Conservation (phyloP, 2,329 filamentous ascomycete species). For the Plectosphaerella sp. region DNA sequence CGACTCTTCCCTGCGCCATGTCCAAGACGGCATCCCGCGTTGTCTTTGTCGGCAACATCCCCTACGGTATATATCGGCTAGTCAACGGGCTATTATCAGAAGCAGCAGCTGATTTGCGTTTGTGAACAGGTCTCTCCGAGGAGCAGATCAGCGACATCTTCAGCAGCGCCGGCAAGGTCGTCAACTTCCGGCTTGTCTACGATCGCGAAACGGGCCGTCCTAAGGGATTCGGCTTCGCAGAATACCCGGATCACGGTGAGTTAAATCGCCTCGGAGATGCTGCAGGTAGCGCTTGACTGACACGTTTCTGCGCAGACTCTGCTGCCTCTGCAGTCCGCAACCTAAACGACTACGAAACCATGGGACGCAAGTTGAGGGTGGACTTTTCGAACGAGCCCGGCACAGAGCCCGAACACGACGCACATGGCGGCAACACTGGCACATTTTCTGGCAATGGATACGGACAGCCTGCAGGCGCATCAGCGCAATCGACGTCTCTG, state of each 20-base stretch:
- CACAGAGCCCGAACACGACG: constrained; percentile 58
- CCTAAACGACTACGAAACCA: constrained; percentile 90
- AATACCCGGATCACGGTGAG: constrained; percentile 85
- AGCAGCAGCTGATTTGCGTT: too few relatives aligned
- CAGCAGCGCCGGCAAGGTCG: constrained; percentile 80
- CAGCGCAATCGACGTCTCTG: constrained; percentile 47
- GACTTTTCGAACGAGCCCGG: constrained; percentile 94
- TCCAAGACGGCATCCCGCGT: constrained; percentile 74
- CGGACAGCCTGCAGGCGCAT: constrained; percentile 20
- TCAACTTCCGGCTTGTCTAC: constrained; percentile 90
- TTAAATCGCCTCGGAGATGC: neutral
- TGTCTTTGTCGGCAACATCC: constrained; percentile 82
- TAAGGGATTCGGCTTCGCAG: constrained; percentile 95
- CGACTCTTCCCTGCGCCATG: constrained; percentile 35
- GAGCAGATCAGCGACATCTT: constrained; percentile 96
- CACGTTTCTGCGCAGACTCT: constrained; percentile 46
- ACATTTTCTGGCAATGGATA: constrained; percentile 23
- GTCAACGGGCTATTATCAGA: too few relatives aligned
- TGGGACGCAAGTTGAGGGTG: constrained; percentile 89
- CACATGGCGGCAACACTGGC: constrained; percentile 8
- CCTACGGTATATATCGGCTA: constrained; percentile 56
- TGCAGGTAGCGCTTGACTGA: neutral
- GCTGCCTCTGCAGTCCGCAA: constrained; percentile 94
- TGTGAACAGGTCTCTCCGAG: constrained; percentile 73
- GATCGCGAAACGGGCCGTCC: constrained; percentile 92